Evolutionary conservation across 352 stramenopile species (phyloP).

Genomic region (Phytophthora pisi): DNA sequence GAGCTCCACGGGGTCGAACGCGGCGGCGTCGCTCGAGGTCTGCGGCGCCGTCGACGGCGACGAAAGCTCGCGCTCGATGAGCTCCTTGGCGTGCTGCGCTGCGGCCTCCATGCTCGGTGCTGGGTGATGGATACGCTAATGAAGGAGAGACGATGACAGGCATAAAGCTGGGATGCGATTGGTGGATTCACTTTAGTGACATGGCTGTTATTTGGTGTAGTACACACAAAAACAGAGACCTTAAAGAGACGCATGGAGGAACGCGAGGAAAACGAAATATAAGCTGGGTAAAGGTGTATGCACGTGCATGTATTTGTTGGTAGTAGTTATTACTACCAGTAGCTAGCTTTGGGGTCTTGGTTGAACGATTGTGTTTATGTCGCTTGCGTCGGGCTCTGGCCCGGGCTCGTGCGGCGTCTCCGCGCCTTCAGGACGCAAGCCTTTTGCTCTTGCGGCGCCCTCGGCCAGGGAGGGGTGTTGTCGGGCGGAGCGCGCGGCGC

Average conservation of each 20-base stretch:
- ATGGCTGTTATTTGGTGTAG: background rate
- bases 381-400: constrained; percentile 7
- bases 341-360: constrained; percentile 8
- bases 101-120: constrained; percentile 53
- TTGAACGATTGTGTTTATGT: constrained; percentile 23
- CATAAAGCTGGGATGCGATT: background rate
- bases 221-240: background rate
- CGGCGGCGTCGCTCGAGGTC: constrained; percentile 2
- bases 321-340: constrained; percentile 3
- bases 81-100: constrained; percentile 53
- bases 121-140: constrained; percentile 12
- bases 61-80: constrained; percentile 68
- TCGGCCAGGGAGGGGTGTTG: constrained; percentile 41
- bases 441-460: constrained; percentile 34
- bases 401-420: constrained; percentile 6
- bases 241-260: background rate
- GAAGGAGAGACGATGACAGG: constrained; percentile 10
- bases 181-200: background rate
- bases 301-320: background rate
- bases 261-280: too few species aligned
- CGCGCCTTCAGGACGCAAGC: constrained; percentile 31
- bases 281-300: background rate
- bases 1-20: constrained; percentile 64
- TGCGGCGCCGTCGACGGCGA: constrained; percentile 1
- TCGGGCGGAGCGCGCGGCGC: constrained; percentile 20